Percentiles rank a stretch among this genome's conserved stretches.
Conservation (phyloP, 2,329 filamentous ascomycete species). For the Hymenoscyphus albidus region DNA sequence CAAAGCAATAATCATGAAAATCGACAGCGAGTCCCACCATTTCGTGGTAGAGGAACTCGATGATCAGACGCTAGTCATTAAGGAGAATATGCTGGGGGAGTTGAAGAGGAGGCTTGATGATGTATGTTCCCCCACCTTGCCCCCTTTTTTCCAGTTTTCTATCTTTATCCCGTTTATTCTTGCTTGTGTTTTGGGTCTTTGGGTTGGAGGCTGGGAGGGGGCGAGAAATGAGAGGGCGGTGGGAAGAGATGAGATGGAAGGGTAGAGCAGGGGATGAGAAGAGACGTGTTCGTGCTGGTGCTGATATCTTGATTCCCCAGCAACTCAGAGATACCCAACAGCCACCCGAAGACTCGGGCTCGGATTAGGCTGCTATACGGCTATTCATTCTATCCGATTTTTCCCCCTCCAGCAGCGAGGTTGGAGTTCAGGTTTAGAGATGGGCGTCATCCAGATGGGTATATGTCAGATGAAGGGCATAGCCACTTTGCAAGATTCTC, state of each 20-base stretch:
- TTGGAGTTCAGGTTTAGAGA: neutral
- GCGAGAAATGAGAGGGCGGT: no score
- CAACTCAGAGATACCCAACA: slow-evolving; percentile 33
- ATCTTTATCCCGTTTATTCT: neutral
- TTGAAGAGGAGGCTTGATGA: slow-evolving; percentile 68
- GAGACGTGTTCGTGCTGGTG: neutral
- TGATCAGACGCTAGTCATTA: slow-evolving; percentile 70
- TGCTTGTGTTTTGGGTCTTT: no score
- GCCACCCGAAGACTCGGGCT: slow-evolving; percentile 8
- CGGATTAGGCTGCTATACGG: slow-evolving; percentile 3
- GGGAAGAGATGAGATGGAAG: neutral
- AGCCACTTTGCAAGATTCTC: neutral
- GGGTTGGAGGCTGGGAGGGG: neutral
- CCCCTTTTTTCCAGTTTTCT: neutral
- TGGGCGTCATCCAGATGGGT: neutral
- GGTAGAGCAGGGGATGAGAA: neutral
- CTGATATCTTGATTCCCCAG: slow-evolving; percentile 17
- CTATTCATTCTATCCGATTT: neutral
- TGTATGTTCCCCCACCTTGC: slow-evolving; percentile 40
- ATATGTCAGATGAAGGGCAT: neutral
- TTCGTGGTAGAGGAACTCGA: slow-evolving; percentile 79
- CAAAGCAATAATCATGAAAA: slow-evolving; percentile 78
- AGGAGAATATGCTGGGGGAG: slow-evolving; percentile 65
- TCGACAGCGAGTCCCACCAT: slow-evolving; percentile 66
- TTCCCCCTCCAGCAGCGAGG: neutral